phyloP scores from a whole-genome alignment of 2,329 filamentous ascomycete species.

The Akanthomyces uredinophilus region DNA sequence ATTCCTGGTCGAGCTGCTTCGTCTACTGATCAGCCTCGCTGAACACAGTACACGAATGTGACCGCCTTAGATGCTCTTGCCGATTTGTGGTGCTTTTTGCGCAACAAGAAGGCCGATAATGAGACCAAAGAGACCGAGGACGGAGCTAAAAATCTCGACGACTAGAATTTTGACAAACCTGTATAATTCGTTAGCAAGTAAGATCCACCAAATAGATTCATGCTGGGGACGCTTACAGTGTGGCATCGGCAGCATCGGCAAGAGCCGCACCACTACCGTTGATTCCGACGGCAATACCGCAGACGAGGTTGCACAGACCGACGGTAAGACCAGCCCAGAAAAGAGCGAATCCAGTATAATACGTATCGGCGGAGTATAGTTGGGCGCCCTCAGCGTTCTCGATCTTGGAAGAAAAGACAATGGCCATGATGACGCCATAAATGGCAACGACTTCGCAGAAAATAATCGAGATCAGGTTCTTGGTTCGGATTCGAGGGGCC shows the following conservation, averaged over 20 bases:
- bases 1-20: neutral
- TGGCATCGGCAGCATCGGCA: conserved; percentile 88
- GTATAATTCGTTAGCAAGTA: conserved; percentile 22
- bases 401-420: conserved; percentile 92
- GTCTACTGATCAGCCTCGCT: neutral
- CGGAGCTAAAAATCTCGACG: conserved; percentile 98
- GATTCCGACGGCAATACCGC: conserved; percentile 94
- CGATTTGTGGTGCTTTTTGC: conserved; percentile 75
- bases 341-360: conserved; percentile 90
- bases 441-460: conserved; percentile 99
- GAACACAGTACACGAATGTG: conserved; percentile 17
- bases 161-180: conserved; percentile 99
- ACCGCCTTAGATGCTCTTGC: conserved; percentile 24
- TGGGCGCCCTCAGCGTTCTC: conserved; percentile 57
- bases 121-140: conserved; percentile 90
- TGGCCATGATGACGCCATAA: conserved; percentile 99
- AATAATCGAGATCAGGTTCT: conserved; percentile 99
- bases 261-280: conserved; percentile 95
- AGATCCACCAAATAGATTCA: neutral
- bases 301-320: conserved; percentile 91
- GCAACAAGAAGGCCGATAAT: conserved; percentile 90
- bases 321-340: conserved; percentile 97
- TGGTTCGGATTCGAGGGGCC: conserved; percentile 94
- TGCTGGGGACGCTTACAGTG: conserved; percentile 57
- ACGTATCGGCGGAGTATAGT: conserved; percentile 69